Evolutionary conservation across 805 yeast species (phyloP), one percentile per base, ranked within the genome.

Genomic region (Schwanniomyces occidentalis): DNA sequence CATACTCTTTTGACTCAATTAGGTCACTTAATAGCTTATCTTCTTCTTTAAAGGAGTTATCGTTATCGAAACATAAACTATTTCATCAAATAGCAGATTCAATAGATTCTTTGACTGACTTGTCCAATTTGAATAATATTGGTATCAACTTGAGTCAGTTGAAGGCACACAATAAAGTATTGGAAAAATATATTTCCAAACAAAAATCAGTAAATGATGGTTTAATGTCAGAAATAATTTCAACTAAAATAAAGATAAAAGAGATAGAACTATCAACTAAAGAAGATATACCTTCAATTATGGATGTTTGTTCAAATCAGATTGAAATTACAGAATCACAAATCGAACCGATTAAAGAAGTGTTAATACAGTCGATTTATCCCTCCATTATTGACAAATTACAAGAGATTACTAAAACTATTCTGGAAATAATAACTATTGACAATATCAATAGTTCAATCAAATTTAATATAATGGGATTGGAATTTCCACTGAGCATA

Each of bases 401-500:
- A 10, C 51, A 40, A 15, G 16, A 20, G 5, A 27, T 38, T 7
- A 49, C 51, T 7, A 27, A 34, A 8, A 40, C 45, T 2, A 35
- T 65, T 9, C 44, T 36, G 27, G 57, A 57, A 22, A 49, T 58
- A 4, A 42, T 62, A 18, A 46, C 50, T 7, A 62, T 67, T n/a
- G 56, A 46, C 6, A 49, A 52, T 33, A 40, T 44, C 6, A 44
- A 46, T 21, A 38, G 46, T 16, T 30, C 59, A 2, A 44, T 54
- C n/a, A 48, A 45, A 7, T 57, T 61, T 34, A 45, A 47, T 18
- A 63, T 68, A 4, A 32, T 54, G 38, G 69, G 63, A 0, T 41
- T 64, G 5, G 65, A 61, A 30, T 62, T 67, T 33, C 73, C 73
- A 1, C 34, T 55, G 4, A 51, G 50, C 24, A 54, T 55, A 15